phyloP scores from a whole-genome alignment of 2,329 filamentous ascomycete species.

The Neophaeococcomyces mojaviensis region DNA sequence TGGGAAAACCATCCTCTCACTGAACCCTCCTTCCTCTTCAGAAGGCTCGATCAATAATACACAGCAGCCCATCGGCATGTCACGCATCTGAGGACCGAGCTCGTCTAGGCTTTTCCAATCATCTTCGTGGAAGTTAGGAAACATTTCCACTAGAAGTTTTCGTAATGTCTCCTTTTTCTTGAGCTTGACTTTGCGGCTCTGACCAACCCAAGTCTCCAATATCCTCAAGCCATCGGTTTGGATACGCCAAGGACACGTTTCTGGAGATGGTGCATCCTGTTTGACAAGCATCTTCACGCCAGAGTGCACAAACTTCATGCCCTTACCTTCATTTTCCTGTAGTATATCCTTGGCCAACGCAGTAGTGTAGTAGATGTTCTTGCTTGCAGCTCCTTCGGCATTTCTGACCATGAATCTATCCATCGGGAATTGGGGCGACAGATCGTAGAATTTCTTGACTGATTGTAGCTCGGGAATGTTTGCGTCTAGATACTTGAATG shows the following conservation, averaged over 20 bases:
- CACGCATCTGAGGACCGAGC: conserved; percentile 73
- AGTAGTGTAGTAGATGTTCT: conserved; percentile 95
- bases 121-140: conserved; percentile 73
- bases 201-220: conserved; percentile 80
- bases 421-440: conserved; percentile 75
- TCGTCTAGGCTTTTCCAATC: conserved; percentile 73
- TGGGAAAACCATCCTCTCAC: conserved; percentile 78
- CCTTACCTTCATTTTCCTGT: conserved; percentile 75
- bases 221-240: conserved; percentile 91
- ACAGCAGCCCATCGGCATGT: conserved; percentile 84
- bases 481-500: conserved; percentile 79
- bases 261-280: conserved; percentile 79
- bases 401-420: conserved; percentile 97
- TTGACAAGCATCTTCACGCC: conserved; percentile 99
- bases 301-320: conserved; percentile 91
- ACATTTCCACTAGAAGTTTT: conserved; percentile 88
- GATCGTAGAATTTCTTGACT: conserved; percentile 77
- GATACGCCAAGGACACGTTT: conserved; percentile 88
- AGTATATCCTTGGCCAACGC: conserved; percentile 78
- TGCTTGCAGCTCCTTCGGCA: conserved; percentile 74
- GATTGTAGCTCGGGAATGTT: conserved; percentile 67
- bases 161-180: conserved; percentile 71
- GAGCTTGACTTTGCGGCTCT: conserved; percentile 65
- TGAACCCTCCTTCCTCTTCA: conserved; percentile 52
- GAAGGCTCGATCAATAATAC: conserved; percentile 77